Conservation (phyloP, 768 basidiomycete genomes). For the Auricularia cornea region DNA sequence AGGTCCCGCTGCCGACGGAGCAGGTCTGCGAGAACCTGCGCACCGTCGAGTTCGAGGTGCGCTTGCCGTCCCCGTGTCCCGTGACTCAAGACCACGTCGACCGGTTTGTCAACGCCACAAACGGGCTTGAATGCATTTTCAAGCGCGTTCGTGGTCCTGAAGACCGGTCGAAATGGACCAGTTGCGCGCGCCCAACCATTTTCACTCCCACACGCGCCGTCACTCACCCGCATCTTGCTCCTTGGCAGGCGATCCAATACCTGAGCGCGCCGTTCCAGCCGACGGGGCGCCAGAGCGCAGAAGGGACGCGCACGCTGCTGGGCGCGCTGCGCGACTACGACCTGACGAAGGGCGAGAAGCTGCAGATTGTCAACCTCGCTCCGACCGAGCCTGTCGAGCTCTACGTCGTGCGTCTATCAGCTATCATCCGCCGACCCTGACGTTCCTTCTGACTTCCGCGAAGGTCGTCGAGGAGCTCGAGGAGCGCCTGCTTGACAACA, state of each 20-base stretch:
- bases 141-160: too few relatives aligned
- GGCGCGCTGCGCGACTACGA: slow-evolving; percentile 56
- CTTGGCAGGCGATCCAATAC: slow-evolving; percentile 78
- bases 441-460: neutral
- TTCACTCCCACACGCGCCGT: too few relatives aligned
- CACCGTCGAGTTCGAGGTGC: slow-evolving; percentile 81
- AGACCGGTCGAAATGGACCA: too few relatives aligned
- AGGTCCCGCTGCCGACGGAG: slow-evolving; percentile 24
- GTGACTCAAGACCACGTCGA: too few relatives aligned
- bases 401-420: slow-evolving; percentile 60
- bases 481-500: slow-evolving; percentile 63
- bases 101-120: too few relatives aligned
- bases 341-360: slow-evolving; percentile 85
- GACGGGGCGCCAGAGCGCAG: slow-evolving; percentile 52
- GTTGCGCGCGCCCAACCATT: too few relatives aligned
- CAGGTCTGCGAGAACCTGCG: slow-evolving; percentile 74
- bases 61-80: too few relatives aligned
- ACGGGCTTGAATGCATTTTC: too few relatives aligned
- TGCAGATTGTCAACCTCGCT: slow-evolving; percentile 85
- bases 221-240: slow-evolving; percentile 12
- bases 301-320: slow-evolving; percentile 57
- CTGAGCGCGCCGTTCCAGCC: slow-evolving; percentile 71
- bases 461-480: slow-evolving; percentile 91
- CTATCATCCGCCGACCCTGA: neutral
- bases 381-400: slow-evolving; percentile 78